phyloP scores from a whole-genome alignment of 495 filamentous ascomycete genomes.

The Recurvomyces mirabilis region DNA sequence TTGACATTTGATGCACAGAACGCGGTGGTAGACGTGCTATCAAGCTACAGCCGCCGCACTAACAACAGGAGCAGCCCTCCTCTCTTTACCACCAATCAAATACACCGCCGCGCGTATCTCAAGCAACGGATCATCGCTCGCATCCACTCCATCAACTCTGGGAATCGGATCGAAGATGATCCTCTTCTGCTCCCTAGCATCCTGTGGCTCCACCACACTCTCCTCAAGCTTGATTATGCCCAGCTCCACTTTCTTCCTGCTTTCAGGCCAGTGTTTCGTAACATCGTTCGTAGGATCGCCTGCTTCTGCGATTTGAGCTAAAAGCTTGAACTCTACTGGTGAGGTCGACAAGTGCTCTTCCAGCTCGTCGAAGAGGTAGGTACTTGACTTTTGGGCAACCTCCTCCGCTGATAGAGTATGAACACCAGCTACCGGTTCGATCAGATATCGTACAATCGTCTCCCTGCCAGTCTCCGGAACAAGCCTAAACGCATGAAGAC shows the following conservation, averaged over 20 bases:
- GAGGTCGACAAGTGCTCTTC: constrained; percentile 22
- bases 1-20: background rate
- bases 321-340: constrained; percentile 35
- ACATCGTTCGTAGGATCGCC: constrained; percentile 41
- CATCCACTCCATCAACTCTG: constrained; percentile 40
- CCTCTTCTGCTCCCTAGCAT: constrained; percentile 34
- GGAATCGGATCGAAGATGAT: constrained; percentile 47
- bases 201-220: constrained; percentile 27
- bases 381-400: constrained; percentile 25
- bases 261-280: constrained; percentile 42
- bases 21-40: background rate
- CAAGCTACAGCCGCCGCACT: background rate
- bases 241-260: constrained; percentile 38
- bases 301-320: constrained; percentile 39
- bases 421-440: constrained; percentile 34
- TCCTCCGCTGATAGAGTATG: constrained; percentile 29
- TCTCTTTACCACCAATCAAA: constrained; percentile 41
- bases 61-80: constrained; percentile 20
- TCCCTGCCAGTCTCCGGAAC: constrained; percentile 32
- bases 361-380: constrained; percentile 39
- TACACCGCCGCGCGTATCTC: constrained; percentile 42
- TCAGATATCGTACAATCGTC: constrained; percentile 36
- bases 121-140: constrained; percentile 41
- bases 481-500: constrained; percentile 42
- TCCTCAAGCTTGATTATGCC: constrained; percentile 36